phyloP scores from a whole-genome alignment of 495 filamentous ascomycete genomes.

The Parachaetomium inaequale region DNA sequence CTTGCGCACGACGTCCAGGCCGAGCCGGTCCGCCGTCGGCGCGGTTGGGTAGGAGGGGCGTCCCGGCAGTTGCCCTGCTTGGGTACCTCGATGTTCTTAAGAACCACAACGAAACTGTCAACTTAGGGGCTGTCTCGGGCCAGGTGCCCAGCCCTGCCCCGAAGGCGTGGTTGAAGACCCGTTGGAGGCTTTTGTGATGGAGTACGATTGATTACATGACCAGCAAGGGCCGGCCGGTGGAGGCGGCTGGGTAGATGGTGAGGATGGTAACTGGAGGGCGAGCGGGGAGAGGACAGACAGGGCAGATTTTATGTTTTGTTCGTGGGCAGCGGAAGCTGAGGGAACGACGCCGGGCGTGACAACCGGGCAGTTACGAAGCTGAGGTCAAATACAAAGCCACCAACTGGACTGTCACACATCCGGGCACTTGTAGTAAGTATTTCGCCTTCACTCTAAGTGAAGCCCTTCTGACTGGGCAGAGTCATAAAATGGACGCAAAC shows the following conservation, averaged over 20 bases:
- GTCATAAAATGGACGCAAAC: not conserved
- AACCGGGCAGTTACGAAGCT: not conserved
- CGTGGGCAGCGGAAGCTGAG: not conserved
- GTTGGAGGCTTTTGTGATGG: no score
- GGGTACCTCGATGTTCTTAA: slow-evolving; percentile 23
- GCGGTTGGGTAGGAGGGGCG: slow-evolving; percentile 13
- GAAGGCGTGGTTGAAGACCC: slow-evolving; percentile 31
- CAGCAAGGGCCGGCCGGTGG: slow-evolving; percentile 31
- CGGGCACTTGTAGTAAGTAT: no score
- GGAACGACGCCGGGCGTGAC: slow-evolving; percentile 8
- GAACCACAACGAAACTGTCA: slow-evolving; percentile 24
- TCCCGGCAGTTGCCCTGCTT: slow-evolving; percentile 21
- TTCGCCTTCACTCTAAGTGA: no score
- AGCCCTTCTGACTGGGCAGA: no score
- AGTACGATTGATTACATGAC: no score
- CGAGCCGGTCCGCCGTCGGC: slow-evolving; percentile 19
- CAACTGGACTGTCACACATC: no score
- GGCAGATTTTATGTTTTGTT: not conserved
- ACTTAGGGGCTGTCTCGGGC: slow-evolving; percentile 21
- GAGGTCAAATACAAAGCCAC: no score
- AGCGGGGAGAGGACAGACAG: slow-evolving; percentile 12
- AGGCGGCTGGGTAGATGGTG: slow-evolving; percentile 32
- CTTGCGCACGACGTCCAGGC: slow-evolving; percentile 16
- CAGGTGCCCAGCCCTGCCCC: slow-evolving; percentile 20
- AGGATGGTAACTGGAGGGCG: slow-evolving; percentile 29